Conservation (phyloP, 2,329 filamentous ascomycete species). For the Biscogniauxia sp. region DNA sequence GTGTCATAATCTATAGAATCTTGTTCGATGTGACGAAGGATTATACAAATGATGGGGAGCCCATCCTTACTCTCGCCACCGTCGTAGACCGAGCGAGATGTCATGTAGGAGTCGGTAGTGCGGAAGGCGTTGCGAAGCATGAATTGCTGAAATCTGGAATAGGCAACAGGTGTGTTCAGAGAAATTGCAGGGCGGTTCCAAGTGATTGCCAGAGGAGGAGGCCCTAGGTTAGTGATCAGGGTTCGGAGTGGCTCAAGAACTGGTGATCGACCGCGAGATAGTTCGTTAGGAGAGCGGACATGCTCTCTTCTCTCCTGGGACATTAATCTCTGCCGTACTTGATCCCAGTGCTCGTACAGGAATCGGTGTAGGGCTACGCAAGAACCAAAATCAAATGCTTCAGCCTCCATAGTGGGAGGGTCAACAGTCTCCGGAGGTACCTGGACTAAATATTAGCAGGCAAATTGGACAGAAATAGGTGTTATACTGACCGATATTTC, state of each 20-base stretch:
- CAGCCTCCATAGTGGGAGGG: slow-evolving; percentile 35
- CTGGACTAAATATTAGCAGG: slow-evolving; percentile 29
- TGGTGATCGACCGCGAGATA: slow-evolving; percentile 50
- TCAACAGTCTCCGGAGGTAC: slow-evolving; percentile 49
- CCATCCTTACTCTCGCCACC: slow-evolving; percentile 71
- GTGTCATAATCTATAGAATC: slow-evolving; percentile 66
- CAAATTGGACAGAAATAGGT: background rate
- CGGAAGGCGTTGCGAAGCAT: slow-evolving; percentile 69
- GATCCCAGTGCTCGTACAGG: slow-evolving; percentile 70
- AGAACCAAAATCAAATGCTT: slow-evolving; percentile 68
- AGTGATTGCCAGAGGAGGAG: slow-evolving; percentile 65
- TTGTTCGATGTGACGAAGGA: slow-evolving; percentile 64
- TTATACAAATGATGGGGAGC: slow-evolving; percentile 66
- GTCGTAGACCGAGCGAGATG: slow-evolving; percentile 65
- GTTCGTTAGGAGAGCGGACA: slow-evolving; percentile 53
- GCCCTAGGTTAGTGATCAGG: slow-evolving; percentile 64
- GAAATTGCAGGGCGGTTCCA: slow-evolving; percentile 69
- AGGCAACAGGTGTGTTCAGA: slow-evolving; percentile 59
- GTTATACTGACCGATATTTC: slow-evolving; percentile 60
- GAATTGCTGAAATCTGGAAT: slow-evolving; percentile 69
- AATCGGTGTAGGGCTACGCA: slow-evolving; percentile 68
- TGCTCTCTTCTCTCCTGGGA: slow-evolving; percentile 58
- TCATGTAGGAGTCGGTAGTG: slow-evolving; percentile 62
- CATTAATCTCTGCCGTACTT: slow-evolving; percentile 62
- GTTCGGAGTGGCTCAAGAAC: slow-evolving; percentile 59